phyloP scores from a whole-genome alignment of 768 basidiomycete species.

The Cyathus striatus region DNA sequence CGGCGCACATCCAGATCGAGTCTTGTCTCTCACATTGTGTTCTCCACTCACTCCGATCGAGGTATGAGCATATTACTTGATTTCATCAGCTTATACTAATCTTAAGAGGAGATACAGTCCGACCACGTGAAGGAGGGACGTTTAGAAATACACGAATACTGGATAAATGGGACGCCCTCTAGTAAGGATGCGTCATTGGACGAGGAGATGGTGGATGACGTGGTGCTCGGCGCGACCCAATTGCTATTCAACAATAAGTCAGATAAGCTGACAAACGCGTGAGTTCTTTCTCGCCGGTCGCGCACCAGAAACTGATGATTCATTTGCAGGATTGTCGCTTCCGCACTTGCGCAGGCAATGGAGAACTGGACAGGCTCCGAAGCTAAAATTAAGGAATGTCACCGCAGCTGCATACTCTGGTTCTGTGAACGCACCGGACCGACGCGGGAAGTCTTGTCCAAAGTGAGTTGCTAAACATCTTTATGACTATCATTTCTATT shows the following conservation, averaged over 20 bases:
- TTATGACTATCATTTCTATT: not conserved
- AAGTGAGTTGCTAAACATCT: constrained; percentile 3
- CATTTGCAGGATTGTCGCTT: constrained; percentile 5
- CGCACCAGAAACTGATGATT: not conserved
- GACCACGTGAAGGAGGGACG: constrained; percentile 22
- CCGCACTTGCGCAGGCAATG: constrained; percentile 6
- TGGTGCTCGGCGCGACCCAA: constrained; percentile 13
- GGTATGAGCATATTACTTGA: constrained; percentile 12
- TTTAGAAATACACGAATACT: constrained; percentile 17
- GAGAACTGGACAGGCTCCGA: constrained; percentile 9
- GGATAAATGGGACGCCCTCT: constrained; percentile 10
- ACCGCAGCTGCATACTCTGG: constrained; percentile 7
- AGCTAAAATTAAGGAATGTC: constrained; percentile 5
- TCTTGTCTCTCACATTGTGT: constrained; percentile 29
- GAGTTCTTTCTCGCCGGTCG: not conserved
- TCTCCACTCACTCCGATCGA: constrained; percentile 27
- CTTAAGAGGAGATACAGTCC: too few species aligned
- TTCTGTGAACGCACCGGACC: constrained; percentile 5
- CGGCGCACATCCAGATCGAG: constrained; percentile 20
- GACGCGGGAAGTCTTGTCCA: constrained; percentile 4
- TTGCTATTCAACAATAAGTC: constrained; percentile 15
- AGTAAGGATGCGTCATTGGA: constrained; percentile 4
- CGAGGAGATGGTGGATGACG: constrained; percentile 14
- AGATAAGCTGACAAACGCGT: constrained; percentile 12
- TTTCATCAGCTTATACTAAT: not conserved